A percentile compares a stretch with the other conserved stretches of the same genome.
phyloP scores from a whole-genome alignment of 805 yeast genomes.

The Dipodascus geniculatus region DNA sequence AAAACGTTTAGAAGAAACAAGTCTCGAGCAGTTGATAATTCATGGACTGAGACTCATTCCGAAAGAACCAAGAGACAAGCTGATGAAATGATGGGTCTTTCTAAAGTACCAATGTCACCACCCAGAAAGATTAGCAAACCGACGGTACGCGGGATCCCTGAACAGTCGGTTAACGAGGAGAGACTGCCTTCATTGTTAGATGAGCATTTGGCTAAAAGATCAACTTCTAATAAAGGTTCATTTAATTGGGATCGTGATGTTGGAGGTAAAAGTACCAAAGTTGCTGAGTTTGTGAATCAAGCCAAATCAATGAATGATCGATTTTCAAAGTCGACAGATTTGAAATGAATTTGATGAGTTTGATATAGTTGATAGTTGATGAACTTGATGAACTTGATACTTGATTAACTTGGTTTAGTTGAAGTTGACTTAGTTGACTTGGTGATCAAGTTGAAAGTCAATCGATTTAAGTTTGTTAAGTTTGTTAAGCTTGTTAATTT shows the following conservation, averaged over 20 bases:
- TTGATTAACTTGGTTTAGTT: no score
- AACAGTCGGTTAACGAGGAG: not conserved
- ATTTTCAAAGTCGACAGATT: conserved; percentile 5
- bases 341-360: not conserved
- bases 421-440: no score
- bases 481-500: no score
- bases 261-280: conserved; percentile 4
- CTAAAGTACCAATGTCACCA: not conserved
- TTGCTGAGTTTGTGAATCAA: conserved; percentile 4
- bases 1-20: conserved; percentile 4
- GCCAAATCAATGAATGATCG: conserved; percentile 8
- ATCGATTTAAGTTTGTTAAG: no score
- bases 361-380: not conserved
- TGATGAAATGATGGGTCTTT: conserved; percentile 12
- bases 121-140: not conserved
- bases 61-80: conserved; percentile 5
- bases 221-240: not conserved
- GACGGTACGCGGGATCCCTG: not conserved
- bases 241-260: conserved; percentile 8
- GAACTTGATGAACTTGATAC: no score
- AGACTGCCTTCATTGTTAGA: conserved; percentile 9
- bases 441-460: no score
- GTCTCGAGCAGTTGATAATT: not conserved
- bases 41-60: conserved; percentile 4
- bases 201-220: conserved; percentile 6